Evolutionary conservation across 768 basidiomycete species (phyloP), one percentile per base, ranked within the genome.

Genomic region (Tulasnella sp.): DNA sequence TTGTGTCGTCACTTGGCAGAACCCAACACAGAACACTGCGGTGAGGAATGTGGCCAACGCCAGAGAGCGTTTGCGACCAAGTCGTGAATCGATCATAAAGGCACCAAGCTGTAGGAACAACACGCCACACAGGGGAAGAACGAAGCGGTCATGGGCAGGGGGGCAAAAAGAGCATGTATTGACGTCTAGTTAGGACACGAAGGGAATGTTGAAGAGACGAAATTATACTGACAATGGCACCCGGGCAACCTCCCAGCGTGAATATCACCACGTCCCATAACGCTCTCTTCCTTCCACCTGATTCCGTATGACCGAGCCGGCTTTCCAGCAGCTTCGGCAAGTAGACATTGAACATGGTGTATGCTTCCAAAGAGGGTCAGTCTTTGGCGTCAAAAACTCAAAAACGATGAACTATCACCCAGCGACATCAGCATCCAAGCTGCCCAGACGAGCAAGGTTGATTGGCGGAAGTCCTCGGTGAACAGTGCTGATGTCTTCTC

Each of bases 301-400:
- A 80, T 79, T 6, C 72, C 76, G 1, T 78, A 34, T 31, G 80
- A n/a, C 37, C 14, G 45, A 34, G 38, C 42, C 88, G 84, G 36
- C 87, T 87, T 83, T 97, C 95, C 45, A 97, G 83, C 14, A 96
- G 84, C 80, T 93, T 96, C 0, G 95, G 95, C 25, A 96, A 86
- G 81, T 89, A 97, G 36, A 95, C 93, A 81, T 96, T 97, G 83
- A 97, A 96, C 90, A 97, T 94, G 1, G 93, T 95, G 80, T 90
- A 94, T 0, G 89, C 92, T 93, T 76, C 11, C 22, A 25, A 49
- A 22, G 58, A 38, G 1, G 0, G 15, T 25, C 1, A 15, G 38
- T 40, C 9, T 19, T 2, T 3, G 12, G 39, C 34, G 3, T 52
- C 71, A 68, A 67, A n/a, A 40, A 11, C 25, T 77, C 78, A 4